Conservation (phyloP, 1,284 basidiomycete species). For the Fomes fomentarius region DNA sequence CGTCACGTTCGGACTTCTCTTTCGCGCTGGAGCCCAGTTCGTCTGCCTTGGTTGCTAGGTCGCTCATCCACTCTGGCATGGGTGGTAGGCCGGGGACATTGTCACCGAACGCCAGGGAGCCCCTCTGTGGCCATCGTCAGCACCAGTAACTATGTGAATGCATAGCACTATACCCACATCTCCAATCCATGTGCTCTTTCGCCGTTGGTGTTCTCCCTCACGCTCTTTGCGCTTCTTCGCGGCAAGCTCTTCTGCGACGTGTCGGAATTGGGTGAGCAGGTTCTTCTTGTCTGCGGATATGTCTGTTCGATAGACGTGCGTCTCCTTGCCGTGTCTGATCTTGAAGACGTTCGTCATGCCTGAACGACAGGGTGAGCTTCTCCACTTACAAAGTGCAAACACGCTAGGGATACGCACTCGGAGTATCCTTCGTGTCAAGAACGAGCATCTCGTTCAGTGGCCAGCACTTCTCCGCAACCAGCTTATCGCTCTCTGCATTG, state of each 20-base stretch:
- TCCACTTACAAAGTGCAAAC: not conserved
- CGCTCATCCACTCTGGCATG: slow-evolving; percentile 74
- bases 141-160: not conserved
- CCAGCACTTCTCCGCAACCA: slow-evolving; percentile 95
- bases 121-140: slow-evolving; percentile 24
- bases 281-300: slow-evolving; percentile 83
- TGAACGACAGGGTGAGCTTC: slow-evolving; percentile 31
- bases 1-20: slow-evolving; percentile 76
- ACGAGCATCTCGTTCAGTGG: slow-evolving; percentile 91
- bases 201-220: slow-evolving; percentile 87
- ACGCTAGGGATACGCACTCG: slow-evolving; percentile 61
- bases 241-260: slow-evolving; percentile 90
- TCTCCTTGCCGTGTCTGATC: slow-evolving; percentile 91
- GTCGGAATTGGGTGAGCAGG: slow-evolving; percentile 84
- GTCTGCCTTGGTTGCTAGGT: slow-evolving; percentile 53
- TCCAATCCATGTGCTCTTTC: slow-evolving; percentile 78
- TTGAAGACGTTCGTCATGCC: slow-evolving; percentile 97
- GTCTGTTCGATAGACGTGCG: slow-evolving; percentile 90
- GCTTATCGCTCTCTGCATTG: slow-evolving; percentile 54
- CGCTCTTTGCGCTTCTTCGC: slow-evolving; percentile 89
- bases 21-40: slow-evolving; percentile 61
- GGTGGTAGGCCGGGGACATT: slow-evolving; percentile 39
- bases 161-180: slow-evolving; percentile 47
- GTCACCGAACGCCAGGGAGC: slow-evolving; percentile 27
- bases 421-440: slow-evolving; percentile 93